phyloP scores from a whole-genome alignment of 2,329 filamentous ascomycete species.

The Colletotrichum camelliae region DNA sequence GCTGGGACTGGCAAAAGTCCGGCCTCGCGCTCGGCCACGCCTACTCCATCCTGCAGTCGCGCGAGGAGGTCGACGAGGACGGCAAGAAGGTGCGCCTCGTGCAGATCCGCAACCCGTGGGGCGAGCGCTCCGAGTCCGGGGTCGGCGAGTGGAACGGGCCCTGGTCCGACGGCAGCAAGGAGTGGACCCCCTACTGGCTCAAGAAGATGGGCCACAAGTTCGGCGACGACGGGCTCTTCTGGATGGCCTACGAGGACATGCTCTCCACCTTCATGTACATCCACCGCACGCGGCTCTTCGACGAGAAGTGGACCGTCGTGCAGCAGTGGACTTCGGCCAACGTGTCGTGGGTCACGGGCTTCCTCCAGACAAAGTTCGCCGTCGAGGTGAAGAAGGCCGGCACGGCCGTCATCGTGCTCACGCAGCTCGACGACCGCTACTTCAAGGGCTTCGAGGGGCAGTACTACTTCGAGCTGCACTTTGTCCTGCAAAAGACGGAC shows the following conservation, averaged over 20 bases:
- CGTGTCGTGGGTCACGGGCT: constrained; percentile 51
- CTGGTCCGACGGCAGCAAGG: constrained; percentile 80
- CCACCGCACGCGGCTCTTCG: constrained; percentile 64
- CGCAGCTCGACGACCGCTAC: constrained; percentile 51
- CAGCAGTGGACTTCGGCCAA: constrained; percentile 48
- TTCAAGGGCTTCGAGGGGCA: constrained; percentile 50
- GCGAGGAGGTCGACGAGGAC: constrained; percentile 48
- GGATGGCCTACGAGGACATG: constrained; percentile 65
- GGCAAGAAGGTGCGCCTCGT: constrained; percentile 45
- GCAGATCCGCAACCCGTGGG: constrained; percentile 71
- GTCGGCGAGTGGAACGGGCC: constrained; percentile 71
- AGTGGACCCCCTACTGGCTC: constrained; percentile 85
- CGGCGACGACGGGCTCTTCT: constrained; percentile 75
- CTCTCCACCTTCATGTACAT: constrained; percentile 64
- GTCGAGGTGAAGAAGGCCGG: constrained; percentile 46
- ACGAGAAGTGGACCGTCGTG: constrained; percentile 49
- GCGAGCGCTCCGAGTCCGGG: constrained; percentile 50
- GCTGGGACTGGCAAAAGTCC: constrained; percentile 35
- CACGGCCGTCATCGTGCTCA: constrained; percentile 47
- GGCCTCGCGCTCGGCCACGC: constrained; percentile 52
- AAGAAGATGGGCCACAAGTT: constrained; percentile 75
- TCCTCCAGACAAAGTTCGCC: constrained; percentile 48
- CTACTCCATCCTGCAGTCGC: constrained; percentile 55
- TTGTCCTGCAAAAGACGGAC: constrained; percentile 41
- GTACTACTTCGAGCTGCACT: constrained; percentile 47